These are phyloP conservation scores for Phellopilus nigrolimitatus DNA, from an alignment of 1,284 basidiomycete genomes.

Conservation along the genomic window DNA sequence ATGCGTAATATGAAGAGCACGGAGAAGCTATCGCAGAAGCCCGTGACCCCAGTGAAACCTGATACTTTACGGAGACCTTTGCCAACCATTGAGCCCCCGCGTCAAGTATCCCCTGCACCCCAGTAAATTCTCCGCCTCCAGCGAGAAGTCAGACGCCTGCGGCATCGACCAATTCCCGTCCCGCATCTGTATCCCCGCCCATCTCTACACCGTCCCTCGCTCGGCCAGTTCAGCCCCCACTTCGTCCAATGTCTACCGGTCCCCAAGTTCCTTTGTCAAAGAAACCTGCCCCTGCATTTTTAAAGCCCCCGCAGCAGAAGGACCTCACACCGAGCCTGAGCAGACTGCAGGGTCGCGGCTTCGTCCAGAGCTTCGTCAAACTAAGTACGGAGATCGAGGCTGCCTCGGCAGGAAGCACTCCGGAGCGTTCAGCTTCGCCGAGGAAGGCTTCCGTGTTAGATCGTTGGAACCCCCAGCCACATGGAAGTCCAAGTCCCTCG, in stretches of 20 bases:
- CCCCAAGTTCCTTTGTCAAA: conserved; percentile 44
- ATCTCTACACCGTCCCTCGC: conserved; percentile 43
- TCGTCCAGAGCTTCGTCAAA: conserved; percentile 76
- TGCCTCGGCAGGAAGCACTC: conserved; percentile 20
- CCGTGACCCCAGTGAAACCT: conserved; percentile 18
- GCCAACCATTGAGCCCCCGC: conserved; percentile 3
- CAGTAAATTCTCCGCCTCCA: background rate
- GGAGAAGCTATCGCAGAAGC: conserved; percentile 8
- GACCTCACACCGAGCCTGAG: conserved; percentile 77
- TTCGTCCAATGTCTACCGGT: conserved; percentile 31
- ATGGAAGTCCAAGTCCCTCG: conserved; percentile 25
- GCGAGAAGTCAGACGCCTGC: conserved; percentile 5
- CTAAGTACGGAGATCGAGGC: conserved; percentile 49
- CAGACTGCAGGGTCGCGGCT: conserved; percentile 74
- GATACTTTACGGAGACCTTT: conserved; percentile 15
- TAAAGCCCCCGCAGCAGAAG: conserved; percentile 51
- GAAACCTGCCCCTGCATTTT: conserved; percentile 53
- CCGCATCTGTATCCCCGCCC: conserved; percentile 33
- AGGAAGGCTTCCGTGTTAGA: conserved; percentile 52
- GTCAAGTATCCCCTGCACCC: background rate
- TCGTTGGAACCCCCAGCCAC: conserved; percentile 51
- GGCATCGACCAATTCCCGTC: conserved; percentile 20
- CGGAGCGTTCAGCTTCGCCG: conserved; percentile 15
- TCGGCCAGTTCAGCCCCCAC: conserved; percentile 50
- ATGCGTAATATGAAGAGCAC: conserved; percentile 11